Evolutionary conservation across 164 flowering plant genomes (phyloP).

Genomic region (Annona cherimola): DNA sequence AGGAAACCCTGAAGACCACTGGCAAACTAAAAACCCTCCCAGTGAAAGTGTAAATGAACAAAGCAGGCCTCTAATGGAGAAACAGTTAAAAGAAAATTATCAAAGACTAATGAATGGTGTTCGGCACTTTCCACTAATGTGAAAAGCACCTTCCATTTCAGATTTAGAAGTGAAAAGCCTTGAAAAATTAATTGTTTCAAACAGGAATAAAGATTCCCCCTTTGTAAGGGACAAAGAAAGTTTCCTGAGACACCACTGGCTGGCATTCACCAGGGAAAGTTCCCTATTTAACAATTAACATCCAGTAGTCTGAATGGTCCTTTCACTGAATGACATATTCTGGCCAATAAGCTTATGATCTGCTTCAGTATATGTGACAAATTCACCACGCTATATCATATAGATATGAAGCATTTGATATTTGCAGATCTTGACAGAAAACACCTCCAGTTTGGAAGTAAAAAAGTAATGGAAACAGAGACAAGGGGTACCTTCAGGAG

Average conservation of each 20-base stretch:
- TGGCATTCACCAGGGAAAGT: neutral
- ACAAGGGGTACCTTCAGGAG: slow-evolving; percentile 61
- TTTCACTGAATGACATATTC: neutral
- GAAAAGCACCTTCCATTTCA: neutral
- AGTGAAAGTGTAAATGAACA: neutral
- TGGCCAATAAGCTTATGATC: neutral
- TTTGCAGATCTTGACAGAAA: neutral
- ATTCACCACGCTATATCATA: neutral
- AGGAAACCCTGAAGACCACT: neutral
- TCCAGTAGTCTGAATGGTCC: neutral
- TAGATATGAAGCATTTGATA: neutral
- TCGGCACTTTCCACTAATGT: neutral
- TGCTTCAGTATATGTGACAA: neutral
- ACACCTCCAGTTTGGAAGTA: neutral
- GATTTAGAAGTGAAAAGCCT: neutral
- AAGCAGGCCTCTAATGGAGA: neutral
- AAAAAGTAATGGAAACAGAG: neutral
- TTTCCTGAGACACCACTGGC: neutral
- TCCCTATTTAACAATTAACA: neutral
- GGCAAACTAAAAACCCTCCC: no score
- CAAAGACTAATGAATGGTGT: neutral
- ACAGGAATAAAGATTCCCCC: neutral
- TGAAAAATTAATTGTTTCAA: neutral
- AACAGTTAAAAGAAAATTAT: neutral
- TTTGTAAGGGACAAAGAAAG: no score